phyloP scores from a whole-genome alignment of 208 protist species.

The Leishmania turanica region DNA sequence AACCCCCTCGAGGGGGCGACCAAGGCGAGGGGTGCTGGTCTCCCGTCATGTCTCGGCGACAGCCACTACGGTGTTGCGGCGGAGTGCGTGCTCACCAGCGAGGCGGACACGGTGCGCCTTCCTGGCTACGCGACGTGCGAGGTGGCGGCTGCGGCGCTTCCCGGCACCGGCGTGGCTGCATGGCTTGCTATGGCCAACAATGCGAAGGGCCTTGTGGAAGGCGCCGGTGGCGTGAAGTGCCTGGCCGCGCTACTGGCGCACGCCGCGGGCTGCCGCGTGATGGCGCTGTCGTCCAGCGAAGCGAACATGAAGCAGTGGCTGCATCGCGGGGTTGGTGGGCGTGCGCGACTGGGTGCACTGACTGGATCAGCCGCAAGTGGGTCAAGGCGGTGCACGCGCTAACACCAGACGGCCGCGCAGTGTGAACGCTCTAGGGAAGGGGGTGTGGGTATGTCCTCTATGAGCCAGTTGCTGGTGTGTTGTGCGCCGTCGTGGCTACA shows the following conservation, averaged over 20 bases:
- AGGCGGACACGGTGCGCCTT: conserved; percentile 18
- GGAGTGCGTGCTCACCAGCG: conserved; percentile 30
- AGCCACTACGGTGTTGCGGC: conserved; percentile 30
- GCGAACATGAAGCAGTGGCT: conserved; percentile 32
- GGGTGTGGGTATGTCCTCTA: conserved; percentile 20
- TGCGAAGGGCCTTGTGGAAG: conserved; percentile 32
- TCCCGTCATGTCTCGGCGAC: conserved; percentile 27
- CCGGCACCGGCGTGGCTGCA: conserved; percentile 36
- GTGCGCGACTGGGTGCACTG: conserved; percentile 38
- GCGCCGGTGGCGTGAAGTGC: conserved; percentile 38
- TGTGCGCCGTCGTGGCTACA: conserved; percentile 24
- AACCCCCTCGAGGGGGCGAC: conserved; percentile 22
- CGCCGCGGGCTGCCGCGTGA: conserved; percentile 15
- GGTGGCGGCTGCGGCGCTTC: conserved; percentile 25
- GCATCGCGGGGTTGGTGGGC: conserved; percentile 22
- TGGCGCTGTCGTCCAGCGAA: conserved; percentile 31
- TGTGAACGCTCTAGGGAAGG: conserved; percentile 38
- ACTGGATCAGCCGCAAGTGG: conserved; percentile 17
- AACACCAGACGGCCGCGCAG: conserved; percentile 23
- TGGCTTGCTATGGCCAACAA: conserved; percentile 37
- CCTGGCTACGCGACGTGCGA: conserved; percentile 35
- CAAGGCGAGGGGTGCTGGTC: conserved; percentile 28
- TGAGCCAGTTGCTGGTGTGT: conserved; percentile 30
- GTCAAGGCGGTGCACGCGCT: conserved; percentile 23
- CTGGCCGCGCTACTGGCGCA: conserved; percentile 38